Conservation (phyloP, 1,284 basidiomycete species). For the Apiotrichum siamense region DNA sequence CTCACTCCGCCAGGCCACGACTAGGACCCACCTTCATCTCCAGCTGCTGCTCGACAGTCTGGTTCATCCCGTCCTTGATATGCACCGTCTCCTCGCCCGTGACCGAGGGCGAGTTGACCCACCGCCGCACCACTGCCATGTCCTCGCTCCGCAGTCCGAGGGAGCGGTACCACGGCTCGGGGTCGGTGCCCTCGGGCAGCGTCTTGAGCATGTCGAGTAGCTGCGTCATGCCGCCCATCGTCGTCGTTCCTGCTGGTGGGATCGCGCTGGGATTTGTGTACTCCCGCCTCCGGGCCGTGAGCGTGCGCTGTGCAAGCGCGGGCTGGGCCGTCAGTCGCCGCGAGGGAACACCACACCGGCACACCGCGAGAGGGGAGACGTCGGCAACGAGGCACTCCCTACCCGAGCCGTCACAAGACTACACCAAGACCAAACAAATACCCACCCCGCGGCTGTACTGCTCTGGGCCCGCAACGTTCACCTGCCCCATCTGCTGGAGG, state of each 20-base stretch:
- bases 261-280: conserved; percentile 46
- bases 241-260: conserved; percentile 53
- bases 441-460: conserved; percentile 55
- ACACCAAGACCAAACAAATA: no score
- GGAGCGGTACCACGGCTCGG: conserved; percentile 40
- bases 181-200: conserved; percentile 50
- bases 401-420: no score
- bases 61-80: conserved; percentile 52
- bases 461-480: conserved; percentile 60
- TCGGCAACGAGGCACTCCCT: no score
- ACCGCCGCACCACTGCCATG: conserved; percentile 56
- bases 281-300: conserved; percentile 34
- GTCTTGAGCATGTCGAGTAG: conserved; percentile 64
- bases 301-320: conserved; percentile 37
- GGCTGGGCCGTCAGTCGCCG: conserved; percentile 21
- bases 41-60: conserved; percentile 3
- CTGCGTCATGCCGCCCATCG: conserved; percentile 55
- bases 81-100: conserved; percentile 52
- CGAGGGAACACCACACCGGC: neutral
- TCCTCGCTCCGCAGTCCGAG: conserved; percentile 58
- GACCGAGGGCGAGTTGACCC: conserved; percentile 67
- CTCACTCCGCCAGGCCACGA: no score
- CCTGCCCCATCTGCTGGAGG: conserved; percentile 62
- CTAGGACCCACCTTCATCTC: conserved; percentile 52
- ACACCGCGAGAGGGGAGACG: no score